A percentile compares a stretch with the other conserved stretches of the same genome.
Evolutionary conservation across 2,329 filamentous ascomycete species (phyloP).

Genomic region (Lecanicillium sp.): DNA sequence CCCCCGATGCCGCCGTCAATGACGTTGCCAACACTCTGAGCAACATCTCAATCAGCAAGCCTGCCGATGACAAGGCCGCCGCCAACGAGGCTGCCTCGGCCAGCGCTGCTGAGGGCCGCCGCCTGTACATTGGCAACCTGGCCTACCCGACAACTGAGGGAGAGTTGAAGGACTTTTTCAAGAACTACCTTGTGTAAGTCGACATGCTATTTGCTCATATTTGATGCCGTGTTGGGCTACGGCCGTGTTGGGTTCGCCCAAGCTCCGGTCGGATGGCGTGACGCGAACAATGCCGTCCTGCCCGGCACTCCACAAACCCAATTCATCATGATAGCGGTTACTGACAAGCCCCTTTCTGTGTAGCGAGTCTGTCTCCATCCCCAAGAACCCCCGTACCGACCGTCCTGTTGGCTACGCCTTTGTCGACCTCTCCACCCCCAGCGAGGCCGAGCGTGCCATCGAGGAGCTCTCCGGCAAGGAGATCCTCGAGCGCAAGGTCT

Average conservation of each 20-base stretch:
- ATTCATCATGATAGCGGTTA: constrained; percentile 13
- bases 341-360: constrained; percentile 15
- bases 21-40: constrained; percentile 68
- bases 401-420: constrained; percentile 98
- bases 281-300: too few species aligned
- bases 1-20: constrained; percentile 59
- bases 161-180: constrained; percentile 99
- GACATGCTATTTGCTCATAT: constrained; percentile 1
- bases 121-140: constrained; percentile 99
- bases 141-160: constrained; percentile 99
- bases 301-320: too few species aligned
- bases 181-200: constrained; percentile 97
- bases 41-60: constrained; percentile 58
- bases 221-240: too few species aligned
- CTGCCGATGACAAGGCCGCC: constrained; percentile 48
- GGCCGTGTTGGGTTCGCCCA: constrained; percentile 2
- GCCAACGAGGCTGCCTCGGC: constrained; percentile 88
- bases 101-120: constrained; percentile 96
- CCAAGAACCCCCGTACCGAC: constrained; percentile 97
- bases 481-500: constrained; percentile 98
- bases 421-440: constrained; percentile 91
- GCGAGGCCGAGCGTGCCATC: constrained; percentile 93
- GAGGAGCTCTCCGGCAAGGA: constrained; percentile 93
- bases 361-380: constrained; percentile 98
- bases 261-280: not conserved